A percentile compares a stretch with the other conserved stretches of the same genome.
Evolutionary conservation across 129 eudicot genomes (phyloP).

Genomic region (Saussurea involucrata): DNA sequence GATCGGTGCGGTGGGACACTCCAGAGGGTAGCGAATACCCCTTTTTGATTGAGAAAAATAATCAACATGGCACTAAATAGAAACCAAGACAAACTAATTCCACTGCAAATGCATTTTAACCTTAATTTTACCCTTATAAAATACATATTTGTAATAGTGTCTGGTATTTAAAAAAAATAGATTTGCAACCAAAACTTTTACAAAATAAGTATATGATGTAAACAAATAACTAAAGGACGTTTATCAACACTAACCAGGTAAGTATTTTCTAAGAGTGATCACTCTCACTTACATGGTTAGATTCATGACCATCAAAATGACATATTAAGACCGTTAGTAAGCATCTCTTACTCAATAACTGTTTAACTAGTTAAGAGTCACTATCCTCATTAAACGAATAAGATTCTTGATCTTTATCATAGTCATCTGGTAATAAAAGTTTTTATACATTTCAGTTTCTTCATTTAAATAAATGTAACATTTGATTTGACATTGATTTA

Average conservation of each 20-base stretch:
- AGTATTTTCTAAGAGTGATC: too few relatives aligned
- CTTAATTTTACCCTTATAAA: background rate
- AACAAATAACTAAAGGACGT: background rate
- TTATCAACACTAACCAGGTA: background rate
- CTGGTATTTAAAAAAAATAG: background rate
- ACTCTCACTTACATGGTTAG: background rate
- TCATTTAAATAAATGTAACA: background rate
- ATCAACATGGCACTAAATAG: background rate
- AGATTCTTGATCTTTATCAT: background rate
- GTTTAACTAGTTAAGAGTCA: background rate
- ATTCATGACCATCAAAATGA: background rate
- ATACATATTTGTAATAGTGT: background rate
- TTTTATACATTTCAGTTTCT: background rate
- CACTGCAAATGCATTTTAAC: background rate
- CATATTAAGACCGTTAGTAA: background rate
- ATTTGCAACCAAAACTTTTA: background rate
- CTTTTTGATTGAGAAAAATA: background rate
- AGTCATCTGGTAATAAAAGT: background rate
- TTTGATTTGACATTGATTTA: too few relatives aligned
- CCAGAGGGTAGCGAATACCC: background rate
- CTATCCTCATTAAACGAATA: background rate
- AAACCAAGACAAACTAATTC: background rate
- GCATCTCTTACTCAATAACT: too few relatives aligned
- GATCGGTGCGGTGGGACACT: background rate
- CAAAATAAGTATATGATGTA: background rate